These are phyloP conservation scores for Lagenidium sp. DNA, from an alignment of 352 stramenopile species.

Conservation along the genomic window DNA sequence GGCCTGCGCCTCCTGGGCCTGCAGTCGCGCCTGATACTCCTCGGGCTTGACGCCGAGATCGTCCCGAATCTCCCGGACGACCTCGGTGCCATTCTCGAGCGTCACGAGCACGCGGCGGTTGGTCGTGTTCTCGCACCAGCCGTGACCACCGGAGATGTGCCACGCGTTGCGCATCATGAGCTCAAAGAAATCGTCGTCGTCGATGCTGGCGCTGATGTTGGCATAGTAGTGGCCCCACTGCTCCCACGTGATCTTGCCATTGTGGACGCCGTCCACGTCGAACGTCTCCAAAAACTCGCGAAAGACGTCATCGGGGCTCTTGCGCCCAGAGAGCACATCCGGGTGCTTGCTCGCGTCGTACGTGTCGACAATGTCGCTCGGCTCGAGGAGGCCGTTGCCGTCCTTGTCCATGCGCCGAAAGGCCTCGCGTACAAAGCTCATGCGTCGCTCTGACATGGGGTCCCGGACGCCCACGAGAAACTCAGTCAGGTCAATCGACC, in stretches of 20 bases:
- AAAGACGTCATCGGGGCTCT: conserved; percentile 55
- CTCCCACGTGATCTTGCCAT: conserved; percentile 59
- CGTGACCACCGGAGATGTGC: conserved; percentile 43
- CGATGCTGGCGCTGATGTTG: conserved; percentile 84
- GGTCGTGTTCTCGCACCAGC: conserved; percentile 47
- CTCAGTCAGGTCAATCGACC: conserved; percentile 75
- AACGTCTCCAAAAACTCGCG: conserved; percentile 84
- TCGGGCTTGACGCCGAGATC: conserved; percentile 27
- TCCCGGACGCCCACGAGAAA: conserved; percentile 79
- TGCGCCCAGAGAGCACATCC: conserved; percentile 64
- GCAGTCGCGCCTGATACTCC: conserved; percentile 23
- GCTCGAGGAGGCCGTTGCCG: conserved; percentile 61
- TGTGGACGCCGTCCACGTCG: conserved; percentile 56
- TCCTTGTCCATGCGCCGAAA: conserved; percentile 82
- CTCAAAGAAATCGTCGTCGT: conserved; percentile 89
- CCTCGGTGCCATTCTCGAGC: conserved; percentile 29
- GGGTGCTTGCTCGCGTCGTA: conserved; percentile 84
- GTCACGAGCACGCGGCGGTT: conserved; percentile 62
- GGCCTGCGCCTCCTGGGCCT: conserved; percentile 17
- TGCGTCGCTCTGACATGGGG: conserved; percentile 52
- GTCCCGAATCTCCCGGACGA: conserved; percentile 30
- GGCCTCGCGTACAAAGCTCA: conserved; percentile 65
- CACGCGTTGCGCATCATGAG: conserved; percentile 86
- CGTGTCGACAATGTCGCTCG: conserved; percentile 63
- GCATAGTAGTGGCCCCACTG: conserved; percentile 85